Percentiles rank a stretch among this genome's conserved stretches.
phyloP scores from a whole-genome alignment of 78 protist genomes.

The Parvularia atlantis region DNA sequence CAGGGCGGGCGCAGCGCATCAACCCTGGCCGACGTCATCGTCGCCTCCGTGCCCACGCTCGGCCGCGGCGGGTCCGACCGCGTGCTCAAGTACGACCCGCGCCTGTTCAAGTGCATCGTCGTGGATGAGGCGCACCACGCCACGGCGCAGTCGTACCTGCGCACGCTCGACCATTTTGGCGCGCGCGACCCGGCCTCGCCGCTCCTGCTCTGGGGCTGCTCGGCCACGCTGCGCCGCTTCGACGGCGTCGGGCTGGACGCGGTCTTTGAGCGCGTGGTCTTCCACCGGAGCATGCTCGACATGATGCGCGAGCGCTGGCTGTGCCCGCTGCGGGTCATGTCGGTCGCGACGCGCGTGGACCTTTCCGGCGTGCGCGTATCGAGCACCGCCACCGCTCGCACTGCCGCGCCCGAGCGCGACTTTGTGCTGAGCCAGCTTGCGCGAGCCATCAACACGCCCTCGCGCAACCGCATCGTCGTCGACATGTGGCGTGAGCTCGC shows the following conservation, averaged over 20 bases:
- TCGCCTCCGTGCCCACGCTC: neutral
- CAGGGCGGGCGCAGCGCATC: neutral
- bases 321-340: neutral
- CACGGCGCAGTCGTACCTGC: neutral
- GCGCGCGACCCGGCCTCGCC: too few species aligned
- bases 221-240: constrained; percentile 11
- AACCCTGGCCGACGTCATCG: neutral
- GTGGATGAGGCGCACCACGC: constrained; percentile 32
- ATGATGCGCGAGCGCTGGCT: constrained; percentile 5
- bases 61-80: neutral
- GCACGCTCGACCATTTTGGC: neutral
- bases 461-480: neutral
- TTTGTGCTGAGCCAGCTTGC: neutral
- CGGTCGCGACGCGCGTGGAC: neutral
- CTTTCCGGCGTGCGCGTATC: neutral
- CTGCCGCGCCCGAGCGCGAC: neutral
- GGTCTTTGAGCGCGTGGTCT: neutral
- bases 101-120: constrained; percentile 6
- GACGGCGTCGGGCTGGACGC: neutral
- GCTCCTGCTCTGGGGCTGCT: constrained; percentile 20
- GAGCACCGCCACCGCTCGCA: too few species aligned
- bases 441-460: neutral
- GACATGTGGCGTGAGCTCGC: neutral
- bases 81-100: neutral
- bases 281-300: neutral